These are phyloP conservation scores for Populus trichocarpa DNA, from an alignment of 441 rosid species.

Conservation along the genomic window DNA sequence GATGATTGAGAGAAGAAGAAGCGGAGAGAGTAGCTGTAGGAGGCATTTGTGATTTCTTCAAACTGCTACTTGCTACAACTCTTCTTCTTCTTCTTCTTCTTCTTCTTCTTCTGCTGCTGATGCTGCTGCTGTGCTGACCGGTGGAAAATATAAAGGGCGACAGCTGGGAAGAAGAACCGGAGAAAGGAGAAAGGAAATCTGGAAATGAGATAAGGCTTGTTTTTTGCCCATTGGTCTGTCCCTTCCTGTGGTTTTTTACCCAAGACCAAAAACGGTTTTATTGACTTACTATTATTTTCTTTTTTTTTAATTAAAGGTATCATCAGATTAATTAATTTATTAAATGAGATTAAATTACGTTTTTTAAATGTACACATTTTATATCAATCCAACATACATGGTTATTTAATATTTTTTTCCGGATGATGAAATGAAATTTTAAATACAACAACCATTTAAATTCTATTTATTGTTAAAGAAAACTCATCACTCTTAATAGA, in stretches of 20 bases:
- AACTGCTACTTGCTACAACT: neutral
- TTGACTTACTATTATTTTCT: neutral
- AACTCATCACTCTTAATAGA: too few relatives aligned
- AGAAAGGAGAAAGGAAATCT: neutral
- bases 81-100: neutral
- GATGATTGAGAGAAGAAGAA: neutral
- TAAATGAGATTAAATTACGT: too few relatives aligned
- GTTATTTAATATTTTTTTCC: too few relatives aligned
- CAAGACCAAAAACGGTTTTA: neutral
- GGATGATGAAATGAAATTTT: too few relatives aligned
- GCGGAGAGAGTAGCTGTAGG: constrained; percentile 3
- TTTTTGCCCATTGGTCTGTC: neutral
- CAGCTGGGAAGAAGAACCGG: neutral
- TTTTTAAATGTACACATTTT: too few relatives aligned
- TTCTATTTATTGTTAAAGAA: too few relatives aligned
- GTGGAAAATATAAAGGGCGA: neutral
- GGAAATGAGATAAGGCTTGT: neutral
- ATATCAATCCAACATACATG: too few relatives aligned
- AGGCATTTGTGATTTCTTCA: neutral
- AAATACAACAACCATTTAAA: too few relatives aligned
- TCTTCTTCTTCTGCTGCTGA: neutral
- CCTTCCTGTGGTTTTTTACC: neutral
- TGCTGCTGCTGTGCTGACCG: neutral
- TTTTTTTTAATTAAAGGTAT: too few relatives aligned
- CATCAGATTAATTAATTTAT: neutral